Evolutionary conservation across 805 yeast species (phyloP), one percentile per base, ranked within the genome.

Genomic region (Spathaspora hagerdaliae): DNA sequence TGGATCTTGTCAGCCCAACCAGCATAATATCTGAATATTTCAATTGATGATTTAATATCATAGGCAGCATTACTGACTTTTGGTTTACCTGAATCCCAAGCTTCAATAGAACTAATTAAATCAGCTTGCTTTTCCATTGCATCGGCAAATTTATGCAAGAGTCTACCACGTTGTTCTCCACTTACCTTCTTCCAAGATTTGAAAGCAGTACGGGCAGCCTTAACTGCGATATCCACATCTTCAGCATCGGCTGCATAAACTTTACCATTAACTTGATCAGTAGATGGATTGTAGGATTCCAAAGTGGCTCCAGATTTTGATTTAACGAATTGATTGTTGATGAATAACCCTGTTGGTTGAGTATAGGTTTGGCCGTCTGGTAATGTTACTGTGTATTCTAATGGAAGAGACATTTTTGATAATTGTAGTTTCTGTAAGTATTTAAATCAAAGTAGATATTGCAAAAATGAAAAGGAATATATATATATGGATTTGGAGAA

Each of bases 291-390:
- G 46, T 68, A 58, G 24, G 75, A 71, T 12, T 72, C 75, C 38
- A 72, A 48, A 27, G 73, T 70, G 42, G 59, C 56, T 10, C 66
- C 66, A 24, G 58, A 53, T 41, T 61, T 59, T 8, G 75, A 65
- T 38, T 54, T 49, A 32, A 71, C 71, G 49, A 69, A 72, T 54
- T 71, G 74, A 52, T 69, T 69, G 57, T 72, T 70, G 51, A 71
- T 70, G 58, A 79, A 82, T 49, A 82, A 65, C 6, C 87, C 88
- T n/a, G 80, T 48, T 34, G 86, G 87, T 54, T 79, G 85, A 26
- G 61, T 53, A 59, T 67, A 77, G 41, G 69, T 71, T 40, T 60
- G 54, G 42, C 84, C 84, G 36, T 71, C 73, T 15, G 85, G 83
- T 52, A 71, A 63, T 29, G 73, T 65, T 42, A 73, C 64, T 41